Conservation (phyloP, 2,329 filamentous ascomycete species). For the Lithohypha guttulata region DNA sequence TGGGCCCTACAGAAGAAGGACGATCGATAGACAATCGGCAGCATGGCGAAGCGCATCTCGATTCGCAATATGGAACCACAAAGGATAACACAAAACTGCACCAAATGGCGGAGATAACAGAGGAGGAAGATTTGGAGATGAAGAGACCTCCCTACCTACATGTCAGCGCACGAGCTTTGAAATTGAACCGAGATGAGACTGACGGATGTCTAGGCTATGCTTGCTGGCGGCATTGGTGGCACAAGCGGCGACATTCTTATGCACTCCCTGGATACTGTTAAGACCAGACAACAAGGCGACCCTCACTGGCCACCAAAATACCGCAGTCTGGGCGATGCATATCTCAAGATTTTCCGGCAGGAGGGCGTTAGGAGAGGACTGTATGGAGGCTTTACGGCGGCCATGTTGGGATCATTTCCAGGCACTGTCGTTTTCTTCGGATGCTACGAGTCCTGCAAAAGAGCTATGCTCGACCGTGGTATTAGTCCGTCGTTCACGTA, state of each 20-base stretch:
- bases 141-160: constrained; percentile 52
- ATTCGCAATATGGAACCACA: constrained; percentile 12
- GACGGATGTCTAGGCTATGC: constrained; percentile 59
- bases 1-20: constrained; percentile 31
- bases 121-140: constrained; percentile 19
- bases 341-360: constrained; percentile 84
- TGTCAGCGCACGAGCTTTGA: constrained; percentile 36
- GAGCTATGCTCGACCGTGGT: constrained; percentile 73
- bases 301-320: constrained; percentile 89
- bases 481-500: constrained; percentile 76
- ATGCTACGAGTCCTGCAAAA: constrained; percentile 90
- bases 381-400: constrained; percentile 88
- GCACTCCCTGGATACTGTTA: constrained; percentile 98
- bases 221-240: constrained; percentile 86
- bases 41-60: constrained; percentile 24
- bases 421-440: constrained; percentile 94
- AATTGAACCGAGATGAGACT: constrained; percentile 9
- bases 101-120: constrained; percentile 16
- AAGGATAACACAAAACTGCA: constrained; percentile 21
- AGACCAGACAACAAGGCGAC: constrained; percentile 94
- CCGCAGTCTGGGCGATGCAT: constrained; percentile 77
- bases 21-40: constrained; percentile 14
- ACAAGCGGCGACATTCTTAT: constrained; percentile 94
- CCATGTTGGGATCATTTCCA: constrained; percentile 81
- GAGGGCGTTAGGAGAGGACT: constrained; percentile 78